Conservation (phyloP, 768 basidiomycete genomes). For the Cystobasidium onofrii region DNA sequence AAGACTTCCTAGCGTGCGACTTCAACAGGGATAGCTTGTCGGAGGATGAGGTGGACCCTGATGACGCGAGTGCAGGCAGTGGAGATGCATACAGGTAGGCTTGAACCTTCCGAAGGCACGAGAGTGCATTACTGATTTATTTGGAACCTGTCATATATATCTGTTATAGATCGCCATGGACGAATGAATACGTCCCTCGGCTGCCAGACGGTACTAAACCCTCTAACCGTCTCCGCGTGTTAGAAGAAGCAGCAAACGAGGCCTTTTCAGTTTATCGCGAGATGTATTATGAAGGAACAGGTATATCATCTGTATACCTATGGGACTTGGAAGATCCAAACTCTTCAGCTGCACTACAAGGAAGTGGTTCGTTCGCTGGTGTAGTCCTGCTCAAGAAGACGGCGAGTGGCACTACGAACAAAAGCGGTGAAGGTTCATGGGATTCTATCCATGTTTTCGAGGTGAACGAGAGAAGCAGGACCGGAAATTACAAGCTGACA, state of each 20-base stretch:
- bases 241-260: conserved; percentile 88
- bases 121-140: no score
- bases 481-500: conserved; percentile 93
- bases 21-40: conserved; percentile 41
- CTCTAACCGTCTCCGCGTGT: conserved; percentile 69
- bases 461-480: conserved; percentile 74
- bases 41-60: conserved; percentile 9
- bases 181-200: conserved; percentile 72
- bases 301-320: conserved; percentile 88
- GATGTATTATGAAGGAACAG: conserved; percentile 94
- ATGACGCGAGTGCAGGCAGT: background rate
- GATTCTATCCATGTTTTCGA: conserved; percentile 99
- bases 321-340: conserved; percentile 91
- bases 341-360: background rate
- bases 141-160: no score
- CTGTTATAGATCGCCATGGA: conserved; percentile 80
- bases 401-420: background rate
- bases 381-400: conserved; percentile 89
- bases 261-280: conserved; percentile 97
- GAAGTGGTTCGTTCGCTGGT: conserved; percentile 61
- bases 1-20: conserved; percentile 62
- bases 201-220: conserved; percentile 78
- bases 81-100: conserved; percentile 39
- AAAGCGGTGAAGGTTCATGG: conserved; percentile 51
- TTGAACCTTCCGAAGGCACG: no score